phyloP scores from a whole-genome alignment of 2,329 filamentous ascomycete species.

The Rutstroemia sp. region DNA sequence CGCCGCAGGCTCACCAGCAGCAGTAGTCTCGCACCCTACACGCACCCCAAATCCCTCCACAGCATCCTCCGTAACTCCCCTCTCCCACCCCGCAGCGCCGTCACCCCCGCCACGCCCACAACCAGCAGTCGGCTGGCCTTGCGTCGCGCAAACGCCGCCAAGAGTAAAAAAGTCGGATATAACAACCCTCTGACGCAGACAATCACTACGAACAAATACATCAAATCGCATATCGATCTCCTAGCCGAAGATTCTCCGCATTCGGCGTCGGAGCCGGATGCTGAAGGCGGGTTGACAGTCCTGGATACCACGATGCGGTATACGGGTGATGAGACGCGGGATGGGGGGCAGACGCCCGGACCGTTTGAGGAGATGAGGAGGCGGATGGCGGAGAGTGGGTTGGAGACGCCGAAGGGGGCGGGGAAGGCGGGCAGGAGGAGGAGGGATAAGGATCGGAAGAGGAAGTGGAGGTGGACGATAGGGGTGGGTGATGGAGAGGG shows the following conservation, averaged over 20 bases:
- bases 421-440: slow-evolving; percentile 37
- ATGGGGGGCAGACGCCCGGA: slow-evolving; percentile 55
- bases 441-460: slow-evolving; percentile 50
- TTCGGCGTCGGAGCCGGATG: slow-evolving; percentile 21
- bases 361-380: slow-evolving; percentile 57
- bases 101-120: slow-evolving; percentile 42
- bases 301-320: slow-evolving; percentile 46
- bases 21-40: slow-evolving; percentile 41
- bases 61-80: slow-evolving; percentile 62
- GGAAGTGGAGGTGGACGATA: slow-evolving; percentile 61
- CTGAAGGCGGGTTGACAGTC: slow-evolving; percentile 33
- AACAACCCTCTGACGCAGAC: slow-evolving; percentile 56
- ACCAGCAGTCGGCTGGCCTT: slow-evolving; percentile 48
- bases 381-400: slow-evolving; percentile 40
- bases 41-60: slow-evolving; percentile 49
- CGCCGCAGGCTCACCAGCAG: slow-evolving; percentile 34
- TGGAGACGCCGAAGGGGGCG: slow-evolving; percentile 8
- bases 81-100: slow-evolving; percentile 44
- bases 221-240: slow-evolving; percentile 56
- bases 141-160: slow-evolving; percentile 26
- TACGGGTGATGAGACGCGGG: slow-evolving; percentile 46
- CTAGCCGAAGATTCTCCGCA: slow-evolving; percentile 44
- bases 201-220: slow-evolving; percentile 56
- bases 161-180: slow-evolving; percentile 45
- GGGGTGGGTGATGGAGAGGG: slow-evolving; percentile 33